These are phyloP conservation scores for Penicillium robsamsonii DNA, from an alignment of 495 filamentous ascomycete species.

Conservation along the genomic window DNA sequence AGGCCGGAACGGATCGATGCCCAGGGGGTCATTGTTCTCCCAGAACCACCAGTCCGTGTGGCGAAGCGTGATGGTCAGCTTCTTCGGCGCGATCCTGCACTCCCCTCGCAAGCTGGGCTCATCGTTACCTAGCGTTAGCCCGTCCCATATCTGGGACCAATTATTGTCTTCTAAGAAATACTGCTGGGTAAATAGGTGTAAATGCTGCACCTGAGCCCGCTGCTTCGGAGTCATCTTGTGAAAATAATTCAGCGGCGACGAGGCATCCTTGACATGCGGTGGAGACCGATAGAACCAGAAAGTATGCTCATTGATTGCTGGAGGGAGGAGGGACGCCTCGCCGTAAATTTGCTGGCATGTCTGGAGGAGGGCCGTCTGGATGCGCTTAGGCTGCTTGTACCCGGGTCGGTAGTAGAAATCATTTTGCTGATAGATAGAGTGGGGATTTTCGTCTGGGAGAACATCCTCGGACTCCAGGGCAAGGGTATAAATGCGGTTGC, in stretches of 20 bases:
- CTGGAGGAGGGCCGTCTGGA: slow-evolving; percentile 18
- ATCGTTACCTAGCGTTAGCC: neutral
- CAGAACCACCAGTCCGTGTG: slow-evolving; percentile 20
- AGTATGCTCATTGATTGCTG: slow-evolving; percentile 19
- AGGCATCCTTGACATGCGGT: slow-evolving; percentile 16
- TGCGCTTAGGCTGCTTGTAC: slow-evolving; percentile 19
- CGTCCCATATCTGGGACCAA: slow-evolving; percentile 8
- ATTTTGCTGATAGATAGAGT: slow-evolving; percentile 9
- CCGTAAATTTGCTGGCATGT: slow-evolving; percentile 22
- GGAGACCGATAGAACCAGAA: slow-evolving; percentile 21
- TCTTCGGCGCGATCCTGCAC: slow-evolving; percentile 14
- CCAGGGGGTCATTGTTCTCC: slow-evolving; percentile 16
- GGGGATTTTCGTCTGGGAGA: neutral
- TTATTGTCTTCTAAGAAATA: slow-evolving; percentile 11
- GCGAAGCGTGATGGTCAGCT: slow-evolving; percentile 17
- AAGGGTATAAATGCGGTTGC: slow-evolving; percentile 15
- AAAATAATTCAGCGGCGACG: slow-evolving; percentile 11
- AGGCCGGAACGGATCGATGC: slow-evolving; percentile 16
- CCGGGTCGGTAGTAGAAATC: slow-evolving; percentile 21
- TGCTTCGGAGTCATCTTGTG: slow-evolving; percentile 16
- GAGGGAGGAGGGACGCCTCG: slow-evolving; percentile 21
- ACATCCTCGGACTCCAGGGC: slow-evolving; percentile 15
- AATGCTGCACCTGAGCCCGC: slow-evolving; percentile 10
- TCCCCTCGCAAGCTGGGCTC: slow-evolving; percentile 1
- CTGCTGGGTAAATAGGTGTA: slow-evolving; percentile 18